Evolutionary conservation across 306 rosid genomes (phyloP), one percentile per base, ranked within the genome.

Genomic region (Hippophae tibetana): DNA sequence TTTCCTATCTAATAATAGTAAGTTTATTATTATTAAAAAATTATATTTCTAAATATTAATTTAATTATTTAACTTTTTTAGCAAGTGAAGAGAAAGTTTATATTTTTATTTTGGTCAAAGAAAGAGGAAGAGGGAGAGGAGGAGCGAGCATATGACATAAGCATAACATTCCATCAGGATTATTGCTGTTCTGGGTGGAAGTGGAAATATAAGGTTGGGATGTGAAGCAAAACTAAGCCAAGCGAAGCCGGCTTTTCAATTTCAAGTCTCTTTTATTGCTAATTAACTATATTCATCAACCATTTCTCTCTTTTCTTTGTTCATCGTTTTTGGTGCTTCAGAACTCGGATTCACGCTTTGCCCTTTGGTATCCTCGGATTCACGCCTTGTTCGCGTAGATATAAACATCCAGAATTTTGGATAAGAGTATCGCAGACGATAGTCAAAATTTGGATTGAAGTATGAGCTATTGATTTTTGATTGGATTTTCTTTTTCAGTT

Each of bases 341-440:
- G 66, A 44, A 65, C 64, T 65, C 61, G 67, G 68, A 54, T 77
- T 70, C 70, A 18, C 63, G 59, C 66, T 65, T 66, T 68, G 69
- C 62, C 69, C 52, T 68, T 52, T 62, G 10, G 11, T 61, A 47
- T 52, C 72, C 58, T 66, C 60, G 31, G 52, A 66, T 43, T 71
- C 52, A 50, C 5, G 45, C 42, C 51, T 64, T 75, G 71, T 55
- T 65, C 65, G 64, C 54, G 52, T 45, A 49, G 68, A 54, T 47
- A 47, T 9, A 56, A 9, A 57, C 13, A 13, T 65, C 62, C 69
- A n/a, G 49, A 18, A 56, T n/a, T 62, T 68, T 60, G 75, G 73
- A 73, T 68, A 55, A 58, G 56, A 54, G 14, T 68, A 54, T 43
- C n/a, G 64, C 61, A 60, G 61, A 48, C 59, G 44, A 14, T 52